Base-by-base conservation (phyloP, 371 early-diverging fungal species). In the Choanephora cucurbitarum region DNA sequence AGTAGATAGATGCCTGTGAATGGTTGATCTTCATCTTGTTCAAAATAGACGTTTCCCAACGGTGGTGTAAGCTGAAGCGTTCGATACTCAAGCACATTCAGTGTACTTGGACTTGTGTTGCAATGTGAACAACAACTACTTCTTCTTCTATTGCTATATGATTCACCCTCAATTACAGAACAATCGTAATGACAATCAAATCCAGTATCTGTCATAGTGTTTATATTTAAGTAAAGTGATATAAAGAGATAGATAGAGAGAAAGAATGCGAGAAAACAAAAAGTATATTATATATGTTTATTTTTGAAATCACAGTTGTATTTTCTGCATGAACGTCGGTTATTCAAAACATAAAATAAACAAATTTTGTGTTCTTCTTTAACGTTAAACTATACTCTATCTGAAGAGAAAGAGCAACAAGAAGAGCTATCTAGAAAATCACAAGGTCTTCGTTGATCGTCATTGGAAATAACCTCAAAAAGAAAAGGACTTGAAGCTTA, bases 1-100 rank as follows among this genome's bases (percentile, higher is more conserved):
- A 72, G n/a, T 1, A 76, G 50, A 50, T 73, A 70, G 14, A 49
- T 57, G 18, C 51, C 59, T 5, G 59, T 44, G 33, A 61, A 57
- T 0, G 67, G 69, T 17, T 64, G 51, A 8, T 41, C 14, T 34
- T 62, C 44, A 22, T 62, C 62, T 15, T 17, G 8, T 14, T 51
- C 46, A 21, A 40, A 62, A 34, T 45, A 42, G 6, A 63, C 44
- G 21, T 28, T 46, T 11, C 57, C 49, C 9, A 63, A 42, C 13
- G 63, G 63, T 10, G 63, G 63, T 7, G 57, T 63, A 1, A 47
- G 9, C 5, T 48, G 22, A 0, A 34, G 31, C 13, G 49, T 37
- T 19, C 45, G 42, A 1, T 32, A 11, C 15, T 54, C 55, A 22
- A 49, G 40, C 34, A 31, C 45, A 22, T 60, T 49, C 0, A 41